Evolutionary conservation across 306 rosid species (phyloP).

Genomic region (Malus orientalis): DNA sequence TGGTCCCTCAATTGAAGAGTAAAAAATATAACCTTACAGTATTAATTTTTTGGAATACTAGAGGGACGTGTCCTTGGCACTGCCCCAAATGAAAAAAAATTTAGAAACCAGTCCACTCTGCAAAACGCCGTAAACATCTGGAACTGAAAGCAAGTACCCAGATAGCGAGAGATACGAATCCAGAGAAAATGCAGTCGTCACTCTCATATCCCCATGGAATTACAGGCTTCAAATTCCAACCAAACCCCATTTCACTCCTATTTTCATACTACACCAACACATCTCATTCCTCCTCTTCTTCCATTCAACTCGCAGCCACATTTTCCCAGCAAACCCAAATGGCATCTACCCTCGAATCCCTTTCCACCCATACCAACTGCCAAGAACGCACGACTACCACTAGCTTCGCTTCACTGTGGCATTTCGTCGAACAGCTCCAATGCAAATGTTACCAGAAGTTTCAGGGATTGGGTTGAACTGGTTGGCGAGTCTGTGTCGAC

Average conservation of each 20-base stretch:
- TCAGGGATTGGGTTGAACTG: slow-evolving; percentile 52
- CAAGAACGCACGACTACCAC: not conserved
- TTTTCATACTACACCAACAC: not conserved
- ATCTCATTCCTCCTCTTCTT: slow-evolving; percentile 6
- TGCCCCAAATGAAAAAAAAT: too few species aligned
- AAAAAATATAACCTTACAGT: too few species aligned
- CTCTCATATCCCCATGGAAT: slow-evolving; percentile 20
- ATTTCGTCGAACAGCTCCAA: slow-evolving; percentile 40
- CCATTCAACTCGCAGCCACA: slow-evolving; percentile 4
- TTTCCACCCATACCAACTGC: not conserved
- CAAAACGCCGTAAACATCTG: too few species aligned
- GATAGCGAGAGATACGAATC: too few species aligned
- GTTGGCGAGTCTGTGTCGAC: slow-evolving; percentile 48
- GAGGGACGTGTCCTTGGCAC: too few species aligned
- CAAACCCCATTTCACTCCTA: slow-evolving; percentile 11
- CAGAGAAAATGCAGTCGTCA: slow-evolving; percentile 32
- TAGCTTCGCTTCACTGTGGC: slow-evolving; percentile 40
- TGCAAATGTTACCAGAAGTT: slow-evolving; percentile 18
- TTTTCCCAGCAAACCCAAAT: not conserved
- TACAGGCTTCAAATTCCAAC: slow-evolving; percentile 8
- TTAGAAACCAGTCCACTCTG: too few species aligned
- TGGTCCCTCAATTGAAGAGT: too few species aligned
- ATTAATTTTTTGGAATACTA: too few species aligned
- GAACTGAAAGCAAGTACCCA: too few species aligned
- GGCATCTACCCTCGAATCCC: not conserved